Percentiles rank a stretch among this genome's conserved stretches.
These are phyloP conservation scores for Pulveroboletus sp. DNA, from an alignment of 768 basidiomycete species.

Conservation along the genomic window DNA sequence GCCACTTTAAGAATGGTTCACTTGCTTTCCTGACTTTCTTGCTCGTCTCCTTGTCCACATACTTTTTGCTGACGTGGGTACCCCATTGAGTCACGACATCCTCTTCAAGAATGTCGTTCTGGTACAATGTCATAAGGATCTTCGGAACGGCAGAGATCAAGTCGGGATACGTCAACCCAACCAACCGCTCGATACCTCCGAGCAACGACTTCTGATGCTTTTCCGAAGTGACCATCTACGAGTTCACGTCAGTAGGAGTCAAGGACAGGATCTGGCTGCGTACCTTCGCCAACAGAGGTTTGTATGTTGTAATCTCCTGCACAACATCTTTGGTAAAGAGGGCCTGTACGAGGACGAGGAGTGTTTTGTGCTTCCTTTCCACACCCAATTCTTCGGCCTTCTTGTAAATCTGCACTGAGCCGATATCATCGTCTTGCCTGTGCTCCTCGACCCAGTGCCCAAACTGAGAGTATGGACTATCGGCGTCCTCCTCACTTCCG, in stretches of 20 bases:
- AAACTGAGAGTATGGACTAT: conserved; percentile 82
- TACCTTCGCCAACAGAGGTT: conserved; percentile 72
- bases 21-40: conserved; percentile 96
- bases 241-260: conserved; percentile 4
- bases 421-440: conserved; percentile 34
- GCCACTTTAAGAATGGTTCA: conserved; percentile 95
- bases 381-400: conserved; percentile 89
- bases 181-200: conserved; percentile 86
- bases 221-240: conserved; percentile 82
- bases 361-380: conserved; percentile 90
- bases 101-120: conserved; percentile 89
- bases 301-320: conserved; percentile 59
- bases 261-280: background rate
- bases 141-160: conserved; percentile 75
- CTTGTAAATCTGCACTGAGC: conserved; percentile 68
- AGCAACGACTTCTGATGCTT: conserved; percentile 94
- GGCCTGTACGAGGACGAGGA: conserved; percentile 77
- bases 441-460: conserved; percentile 84
- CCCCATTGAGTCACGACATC: conserved; percentile 90
- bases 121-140: conserved; percentile 91
- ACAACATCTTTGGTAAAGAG: conserved; percentile 76
- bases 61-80: conserved; percentile 94
- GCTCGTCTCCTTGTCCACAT: conserved; percentile 89
- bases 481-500: conserved; percentile 80
- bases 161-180: conserved; percentile 72